phyloP scores from a whole-genome alignment of 2,329 filamentous ascomycete species.

The Aspergillus piperis region DNA sequence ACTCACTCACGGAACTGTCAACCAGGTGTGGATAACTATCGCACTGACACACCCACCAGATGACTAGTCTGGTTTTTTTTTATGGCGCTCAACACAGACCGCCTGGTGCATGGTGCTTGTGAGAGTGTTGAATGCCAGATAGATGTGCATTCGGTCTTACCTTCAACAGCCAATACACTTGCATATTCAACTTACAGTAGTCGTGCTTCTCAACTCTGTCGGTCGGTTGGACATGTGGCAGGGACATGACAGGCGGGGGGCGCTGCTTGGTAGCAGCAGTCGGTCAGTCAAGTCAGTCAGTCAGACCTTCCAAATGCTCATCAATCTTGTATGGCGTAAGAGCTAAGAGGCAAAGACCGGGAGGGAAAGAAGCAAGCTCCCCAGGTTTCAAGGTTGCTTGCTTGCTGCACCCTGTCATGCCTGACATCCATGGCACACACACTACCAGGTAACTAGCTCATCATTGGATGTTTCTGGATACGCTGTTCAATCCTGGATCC shows the following conservation, averaged over 20 bases:
- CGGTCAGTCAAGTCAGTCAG: too few relatives aligned
- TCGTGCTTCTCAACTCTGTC: neutral
- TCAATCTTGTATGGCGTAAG: too few relatives aligned
- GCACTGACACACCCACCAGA: neutral
- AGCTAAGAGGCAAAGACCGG: too few relatives aligned
- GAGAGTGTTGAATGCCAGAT: constrained; percentile 2
- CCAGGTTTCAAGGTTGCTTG: neutral
- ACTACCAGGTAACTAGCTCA: neutral
- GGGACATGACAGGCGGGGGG: neutral
- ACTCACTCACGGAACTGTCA: neutral
- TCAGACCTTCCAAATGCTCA: too few relatives aligned
- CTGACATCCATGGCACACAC: neutral
- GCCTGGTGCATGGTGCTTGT: constrained; percentile 20
- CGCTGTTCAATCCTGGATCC: neutral
- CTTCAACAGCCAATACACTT: constrained; percentile 7
- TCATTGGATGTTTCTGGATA: neutral
- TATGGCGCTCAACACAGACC: constrained; percentile 18
- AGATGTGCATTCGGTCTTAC: constrained; percentile 14
- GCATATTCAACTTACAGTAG: constrained; percentile 11
- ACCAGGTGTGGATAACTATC: neutral
- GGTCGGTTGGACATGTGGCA: neutral
- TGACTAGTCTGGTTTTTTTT: constrained; percentile 1
- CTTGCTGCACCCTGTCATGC: neutral
- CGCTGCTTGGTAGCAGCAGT: neutral
- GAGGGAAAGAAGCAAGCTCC: too few relatives aligned